A percentile compares a stretch with the other conserved stretches of the same genome.
These are phyloP conservation scores for Phytophthora agathidicida DNA, from an alignment of 352 stramenopile genomes.

Conservation along the genomic window DNA sequence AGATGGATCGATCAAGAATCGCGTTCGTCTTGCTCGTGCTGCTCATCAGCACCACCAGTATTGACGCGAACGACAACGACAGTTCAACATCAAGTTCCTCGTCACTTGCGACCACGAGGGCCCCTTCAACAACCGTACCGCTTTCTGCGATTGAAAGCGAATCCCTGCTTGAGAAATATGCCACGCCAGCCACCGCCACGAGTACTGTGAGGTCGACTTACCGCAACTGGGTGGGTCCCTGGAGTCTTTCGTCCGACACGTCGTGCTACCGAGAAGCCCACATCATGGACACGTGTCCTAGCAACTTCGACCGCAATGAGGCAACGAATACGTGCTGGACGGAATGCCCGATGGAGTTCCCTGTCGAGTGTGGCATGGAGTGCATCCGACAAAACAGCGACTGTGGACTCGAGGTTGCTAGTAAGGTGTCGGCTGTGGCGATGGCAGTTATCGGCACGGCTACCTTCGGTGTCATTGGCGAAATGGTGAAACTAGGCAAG, in stretches of 20 bases:
- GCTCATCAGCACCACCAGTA: neutral
- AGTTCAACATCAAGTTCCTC: slow-evolving; percentile 13
- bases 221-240: slow-evolving; percentile 42
- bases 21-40: neutral
- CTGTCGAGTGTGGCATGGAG: slow-evolving; percentile 52
- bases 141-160: slow-evolving; percentile 13
- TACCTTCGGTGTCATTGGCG: slow-evolving; percentile 39
- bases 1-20: neutral
- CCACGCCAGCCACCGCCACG: slow-evolving; percentile 8
- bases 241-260: slow-evolving; percentile 13
- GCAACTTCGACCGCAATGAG: slow-evolving; percentile 43
- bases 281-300: slow-evolving; percentile 30
- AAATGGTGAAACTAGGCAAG: slow-evolving; percentile 27
- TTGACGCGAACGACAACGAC: neutral
- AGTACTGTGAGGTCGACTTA: slow-evolving; percentile 23
- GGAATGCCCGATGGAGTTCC: slow-evolving; percentile 51
- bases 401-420: slow-evolving; percentile 36
- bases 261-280: slow-evolving; percentile 32
- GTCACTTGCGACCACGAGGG: neutral
- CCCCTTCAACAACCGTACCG: neutral
- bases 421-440: slow-evolving; percentile 37
- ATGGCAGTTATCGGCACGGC: slow-evolving; percentile 35
- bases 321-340: slow-evolving; percentile 53
- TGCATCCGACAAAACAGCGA: slow-evolving; percentile 41
- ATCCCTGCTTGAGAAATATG: slow-evolving; percentile 1